Conservation (phyloP, 495 filamentous ascomycete genomes). For the Articulospora tetracladia region DNA sequence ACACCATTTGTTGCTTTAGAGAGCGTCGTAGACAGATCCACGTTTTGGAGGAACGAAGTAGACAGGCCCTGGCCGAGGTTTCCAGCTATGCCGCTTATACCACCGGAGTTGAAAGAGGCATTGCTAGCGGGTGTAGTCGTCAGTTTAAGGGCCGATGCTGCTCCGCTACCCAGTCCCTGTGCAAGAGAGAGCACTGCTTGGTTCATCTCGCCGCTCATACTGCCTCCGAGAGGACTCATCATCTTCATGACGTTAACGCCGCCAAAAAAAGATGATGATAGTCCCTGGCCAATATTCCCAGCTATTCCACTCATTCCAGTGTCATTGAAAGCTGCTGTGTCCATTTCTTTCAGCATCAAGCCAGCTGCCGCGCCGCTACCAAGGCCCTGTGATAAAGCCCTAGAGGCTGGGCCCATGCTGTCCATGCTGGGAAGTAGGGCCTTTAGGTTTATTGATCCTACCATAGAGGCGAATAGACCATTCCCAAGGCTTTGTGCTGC, state of each 20-base stretch:
- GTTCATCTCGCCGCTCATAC: conserved; percentile 4
- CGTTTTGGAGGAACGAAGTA: conserved; percentile 7
- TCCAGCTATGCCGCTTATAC: conserved; percentile 5
- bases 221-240: background rate
- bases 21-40: background rate
- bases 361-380: conserved; percentile 8
- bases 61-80: conserved; percentile 9
- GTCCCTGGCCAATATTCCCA: conserved; percentile 8
- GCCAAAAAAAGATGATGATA: conserved; percentile 5
- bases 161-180: conserved; percentile 11
- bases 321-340: background rate
- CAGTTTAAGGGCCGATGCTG: conserved; percentile 11
- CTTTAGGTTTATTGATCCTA: conserved; percentile 8
- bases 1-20: background rate
- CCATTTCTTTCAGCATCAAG: conserved; percentile 1
- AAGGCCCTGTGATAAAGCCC: conserved; percentile 4
- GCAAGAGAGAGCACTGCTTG: conserved; percentile 5
- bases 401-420: background rate
- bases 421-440: background rate
- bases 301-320: conserved; percentile 9
- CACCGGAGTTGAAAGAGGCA: conserved; percentile 5
- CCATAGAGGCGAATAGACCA: conserved; percentile 1
- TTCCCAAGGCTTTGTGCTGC: conserved; percentile 5
- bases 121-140: background rate
- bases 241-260: conserved; percentile 4